Evolutionary conservation across 805 yeast species (phyloP).

Genomic region (Ogataea corticis): DNA sequence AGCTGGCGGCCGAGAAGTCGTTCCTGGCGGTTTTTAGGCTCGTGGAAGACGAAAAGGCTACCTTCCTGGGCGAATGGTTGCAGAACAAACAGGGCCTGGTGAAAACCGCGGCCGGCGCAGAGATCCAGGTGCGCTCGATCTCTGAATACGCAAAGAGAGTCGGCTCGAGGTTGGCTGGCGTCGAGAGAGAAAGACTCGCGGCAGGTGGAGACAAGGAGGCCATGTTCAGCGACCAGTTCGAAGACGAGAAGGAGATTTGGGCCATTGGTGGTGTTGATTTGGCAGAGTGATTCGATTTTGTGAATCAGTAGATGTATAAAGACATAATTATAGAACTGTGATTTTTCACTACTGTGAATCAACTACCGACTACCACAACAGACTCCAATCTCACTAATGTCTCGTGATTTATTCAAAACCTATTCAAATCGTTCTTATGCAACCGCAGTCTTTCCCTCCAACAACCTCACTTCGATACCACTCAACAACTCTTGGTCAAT

Average conservation of each 20-base stretch:
- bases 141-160: conserved; percentile 90
- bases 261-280: conserved; percentile 73
- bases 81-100: conserved; percentile 37
- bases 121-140: conserved; percentile 67
- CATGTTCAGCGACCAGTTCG: conserved; percentile 79
- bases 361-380: too few relatives aligned
- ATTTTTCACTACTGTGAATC: too few relatives aligned
- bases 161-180: conserved; percentile 79
- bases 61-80: conserved; percentile 66
- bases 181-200: conserved; percentile 82
- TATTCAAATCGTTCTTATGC: neutral
- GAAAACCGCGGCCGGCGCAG: conserved; percentile 45
- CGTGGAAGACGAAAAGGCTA: conserved; percentile 62
- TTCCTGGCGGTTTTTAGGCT: conserved; percentile 70
- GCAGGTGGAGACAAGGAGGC: conserved; percentile 91
- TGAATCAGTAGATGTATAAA: neutral
- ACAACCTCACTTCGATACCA: conserved; percentile 60
- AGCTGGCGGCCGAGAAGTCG: conserved; percentile 92
- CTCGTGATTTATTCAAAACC: too few relatives aligned
- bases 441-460: conserved; percentile 12
- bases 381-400: too few relatives aligned
- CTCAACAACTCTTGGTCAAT: conserved; percentile 76
- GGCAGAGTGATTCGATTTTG: conserved; percentile 13
- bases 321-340: too few relatives aligned
- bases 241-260: conserved; percentile 88